These are phyloP conservation scores for Coemansia asiatica DNA, from an alignment of 192 early-diverging fungal genomes.

Conservation along the genomic window DNA sequence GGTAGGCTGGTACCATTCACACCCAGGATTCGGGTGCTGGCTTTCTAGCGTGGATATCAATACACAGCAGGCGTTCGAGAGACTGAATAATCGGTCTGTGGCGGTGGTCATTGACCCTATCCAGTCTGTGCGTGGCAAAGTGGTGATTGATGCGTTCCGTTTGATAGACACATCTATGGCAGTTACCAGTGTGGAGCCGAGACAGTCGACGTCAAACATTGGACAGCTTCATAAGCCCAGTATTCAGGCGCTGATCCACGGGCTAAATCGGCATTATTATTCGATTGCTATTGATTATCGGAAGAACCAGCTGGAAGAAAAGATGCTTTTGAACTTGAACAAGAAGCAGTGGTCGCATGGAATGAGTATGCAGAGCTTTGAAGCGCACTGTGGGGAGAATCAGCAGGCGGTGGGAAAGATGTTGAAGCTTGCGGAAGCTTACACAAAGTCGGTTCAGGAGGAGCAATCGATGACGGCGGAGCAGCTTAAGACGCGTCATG, in stretches of 20 bases:
- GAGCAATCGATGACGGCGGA: slow-evolving; percentile 91
- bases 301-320: slow-evolving; percentile 99
- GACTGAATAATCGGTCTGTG: slow-evolving; percentile 89
- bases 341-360: slow-evolving; percentile 99
- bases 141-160: slow-evolving; percentile 99
- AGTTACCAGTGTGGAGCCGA: slow-evolving; percentile 88
- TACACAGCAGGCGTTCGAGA: slow-evolving; percentile 98
- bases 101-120: slow-evolving; percentile 99
- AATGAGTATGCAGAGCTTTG: slow-evolving; percentile 80
- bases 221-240: slow-evolving; percentile 97
- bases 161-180: slow-evolving; percentile 86
- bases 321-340: slow-evolving; percentile 98
- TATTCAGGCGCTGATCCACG: slow-evolving; percentile 97
- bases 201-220: slow-evolving; percentile 98
- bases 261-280: slow-evolving; percentile 98
- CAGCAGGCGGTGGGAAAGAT: slow-evolving; percentile 86
- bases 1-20: slow-evolving; percentile 99
- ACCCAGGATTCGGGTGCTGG: slow-evolving; percentile 99
- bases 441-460: slow-evolving; percentile 98
- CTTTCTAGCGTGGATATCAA: slow-evolving; percentile 98
- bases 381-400: slow-evolving; percentile 78
- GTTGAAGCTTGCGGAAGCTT: slow-evolving; percentile 85
- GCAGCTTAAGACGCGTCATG: slow-evolving; percentile 96
- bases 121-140: slow-evolving; percentile 99
- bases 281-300: slow-evolving; percentile 99